phyloP scores from a whole-genome alignment of 306 rosid species.

The Cyclanthera cordifolia region DNA sequence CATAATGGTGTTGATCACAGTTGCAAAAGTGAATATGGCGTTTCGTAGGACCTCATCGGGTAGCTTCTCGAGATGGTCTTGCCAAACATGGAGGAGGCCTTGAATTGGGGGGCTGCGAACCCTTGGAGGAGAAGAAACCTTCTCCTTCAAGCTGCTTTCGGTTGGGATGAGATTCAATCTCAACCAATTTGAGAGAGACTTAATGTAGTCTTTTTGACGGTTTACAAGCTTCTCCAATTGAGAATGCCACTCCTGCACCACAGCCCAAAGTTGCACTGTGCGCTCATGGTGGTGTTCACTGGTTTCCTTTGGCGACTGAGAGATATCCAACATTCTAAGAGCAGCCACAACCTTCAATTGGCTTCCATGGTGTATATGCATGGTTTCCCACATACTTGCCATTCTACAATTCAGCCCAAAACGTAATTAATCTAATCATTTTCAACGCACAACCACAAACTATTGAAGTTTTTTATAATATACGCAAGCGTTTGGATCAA shows the following conservation, averaged over 20 bases:
- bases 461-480: neutral
- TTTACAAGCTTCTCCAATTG: slow-evolving; percentile 51
- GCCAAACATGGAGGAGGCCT: slow-evolving; percentile 60
- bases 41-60: slow-evolving; percentile 64
- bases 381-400: slow-evolving; percentile 69
- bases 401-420: slow-evolving; percentile 41
- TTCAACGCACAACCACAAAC: neutral
- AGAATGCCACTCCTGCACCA: slow-evolving; percentile 62
- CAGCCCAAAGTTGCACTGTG: slow-evolving; percentile 48
- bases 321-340: slow-evolving; percentile 38
- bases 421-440: neutral
- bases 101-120: slow-evolving; percentile 50
- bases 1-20: slow-evolving; percentile 41
- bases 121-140: slow-evolving; percentile 90
- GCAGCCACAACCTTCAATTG: slow-evolving; percentile 31
- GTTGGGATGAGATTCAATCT: slow-evolving; percentile 73
- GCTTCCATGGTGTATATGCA: slow-evolving; percentile 42
- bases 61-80: slow-evolving; percentile 61
- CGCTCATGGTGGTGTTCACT: slow-evolving; percentile 73
- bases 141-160: slow-evolving; percentile 81
- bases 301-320: slow-evolving; percentile 71
- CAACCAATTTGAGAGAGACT: slow-evolving; percentile 57
- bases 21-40: slow-evolving; percentile 57
- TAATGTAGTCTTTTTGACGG: slow-evolving; percentile 63
- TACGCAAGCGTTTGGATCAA: too few species aligned